phyloP scores from a whole-genome alignment of 768 basidiomycete genomes.

The Serendipita sp. region DNA sequence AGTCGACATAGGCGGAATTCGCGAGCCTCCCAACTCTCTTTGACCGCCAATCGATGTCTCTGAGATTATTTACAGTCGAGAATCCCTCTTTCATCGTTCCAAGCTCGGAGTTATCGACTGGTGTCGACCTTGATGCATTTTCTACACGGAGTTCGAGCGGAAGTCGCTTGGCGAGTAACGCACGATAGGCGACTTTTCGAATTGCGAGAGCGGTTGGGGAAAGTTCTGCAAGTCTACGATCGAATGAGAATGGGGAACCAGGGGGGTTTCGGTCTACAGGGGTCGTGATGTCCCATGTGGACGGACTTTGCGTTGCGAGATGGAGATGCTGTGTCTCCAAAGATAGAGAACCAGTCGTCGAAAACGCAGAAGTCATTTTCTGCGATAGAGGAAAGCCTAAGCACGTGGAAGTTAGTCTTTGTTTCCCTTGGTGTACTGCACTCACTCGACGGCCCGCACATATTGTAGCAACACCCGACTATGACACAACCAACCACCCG shows the following conservation, averaged over 20 bases:
- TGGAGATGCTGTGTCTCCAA: conserved; percentile 37
- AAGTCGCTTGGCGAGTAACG: conserved; percentile 31
- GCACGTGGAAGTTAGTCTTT: neutral
- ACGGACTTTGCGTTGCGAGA: conserved; percentile 55
- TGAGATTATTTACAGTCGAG: neutral
- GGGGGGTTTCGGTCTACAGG: neutral
- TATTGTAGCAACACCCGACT: conserved; percentile 69
- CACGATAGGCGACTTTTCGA: conserved; percentile 58
- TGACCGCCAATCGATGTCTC: neutral
- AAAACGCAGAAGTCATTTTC: conserved; percentile 12
- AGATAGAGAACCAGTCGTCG: conserved; percentile 18
- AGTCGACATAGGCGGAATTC: neutral
- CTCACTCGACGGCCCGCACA: neutral
- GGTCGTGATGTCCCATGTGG: conserved; percentile 14
- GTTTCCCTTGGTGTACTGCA: neutral
- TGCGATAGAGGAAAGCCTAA: conserved; percentile 42
- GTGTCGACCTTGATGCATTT: neutral
- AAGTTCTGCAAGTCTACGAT: conserved; percentile 13
- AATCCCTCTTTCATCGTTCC: neutral
- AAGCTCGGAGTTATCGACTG: neutral
- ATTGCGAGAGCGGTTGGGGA: conserved; percentile 33
- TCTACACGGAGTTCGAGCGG: conserved; percentile 3
- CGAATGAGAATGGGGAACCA: neutral
- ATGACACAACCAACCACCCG: conserved; percentile 39
- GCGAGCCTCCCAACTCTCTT: neutral